phyloP scores from a whole-genome alignment of 345 rosid species.

The Lagerstroemia speciosa region DNA sequence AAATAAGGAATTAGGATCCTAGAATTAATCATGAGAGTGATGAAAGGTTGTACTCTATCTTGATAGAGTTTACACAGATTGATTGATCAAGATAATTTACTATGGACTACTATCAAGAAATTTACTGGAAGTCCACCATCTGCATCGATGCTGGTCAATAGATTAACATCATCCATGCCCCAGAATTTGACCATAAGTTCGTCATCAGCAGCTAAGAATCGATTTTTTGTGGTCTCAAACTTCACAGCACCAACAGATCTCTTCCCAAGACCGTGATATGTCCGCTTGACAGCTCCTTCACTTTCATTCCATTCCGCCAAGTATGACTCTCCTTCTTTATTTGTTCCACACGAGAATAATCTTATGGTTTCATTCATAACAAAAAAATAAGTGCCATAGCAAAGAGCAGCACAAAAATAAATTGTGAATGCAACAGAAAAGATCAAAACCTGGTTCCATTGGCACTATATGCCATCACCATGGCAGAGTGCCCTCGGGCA shows the following conservation, averaged over 20 bases:
- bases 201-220: constrained; percentile 59
- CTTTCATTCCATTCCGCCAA: constrained; percentile 70
- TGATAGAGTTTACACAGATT: too few species aligned
- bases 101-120: too few species aligned
- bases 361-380: constrained; percentile 16
- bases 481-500: constrained; percentile 77
- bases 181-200: constrained; percentile 54
- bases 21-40: too few species aligned
- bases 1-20: too few species aligned
- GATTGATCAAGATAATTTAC: too few species aligned
- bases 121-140: constrained; percentile 6
- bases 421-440: background rate
- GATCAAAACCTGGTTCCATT: constrained; percentile 67
- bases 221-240: constrained; percentile 57
- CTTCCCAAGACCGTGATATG: constrained; percentile 51
- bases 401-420: background rate
- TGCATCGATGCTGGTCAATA: constrained; percentile 41
- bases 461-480: constrained; percentile 77
- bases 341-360: constrained; percentile 67
- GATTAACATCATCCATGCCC: constrained; percentile 51
- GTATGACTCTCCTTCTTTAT: constrained; percentile 58
- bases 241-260: constrained; percentile 47
- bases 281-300: constrained; percentile 49
- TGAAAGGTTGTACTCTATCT: too few species aligned
- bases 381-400: background rate